phyloP scores from a whole-genome alignment of 495 filamentous ascomycete species.

The Aspergillus sparsus region DNA sequence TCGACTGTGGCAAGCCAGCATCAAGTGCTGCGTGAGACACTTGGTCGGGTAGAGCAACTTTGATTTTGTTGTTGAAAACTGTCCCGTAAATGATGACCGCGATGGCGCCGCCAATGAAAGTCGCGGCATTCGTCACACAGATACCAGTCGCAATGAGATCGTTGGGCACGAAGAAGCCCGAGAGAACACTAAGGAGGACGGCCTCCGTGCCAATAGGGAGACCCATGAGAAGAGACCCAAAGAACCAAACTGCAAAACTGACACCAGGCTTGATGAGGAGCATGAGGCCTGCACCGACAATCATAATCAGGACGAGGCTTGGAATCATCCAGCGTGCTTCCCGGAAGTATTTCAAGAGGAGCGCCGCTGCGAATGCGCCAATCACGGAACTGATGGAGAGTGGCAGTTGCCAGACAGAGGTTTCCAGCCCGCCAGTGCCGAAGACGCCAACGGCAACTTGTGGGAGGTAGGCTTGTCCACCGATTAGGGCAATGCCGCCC shows the following conservation, averaged over 20 bases:
- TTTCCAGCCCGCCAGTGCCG: background rate
- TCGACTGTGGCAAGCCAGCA: background rate
- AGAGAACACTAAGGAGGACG: background rate
- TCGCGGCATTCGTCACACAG: background rate
- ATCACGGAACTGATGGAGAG: background rate
- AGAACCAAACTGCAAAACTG: background rate
- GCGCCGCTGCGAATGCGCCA: background rate
- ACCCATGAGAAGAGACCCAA: background rate
- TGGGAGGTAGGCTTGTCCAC: background rate
- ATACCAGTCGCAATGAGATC: background rate
- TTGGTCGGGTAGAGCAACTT: background rate
- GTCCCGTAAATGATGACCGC: background rate
- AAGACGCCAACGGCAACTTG: background rate
- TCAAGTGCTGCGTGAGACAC: background rate
- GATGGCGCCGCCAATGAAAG: background rate
- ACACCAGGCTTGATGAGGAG: background rate
- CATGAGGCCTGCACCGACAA: background rate
- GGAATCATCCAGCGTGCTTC: background rate
- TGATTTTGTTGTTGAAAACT: background rate
- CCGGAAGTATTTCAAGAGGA: background rate
- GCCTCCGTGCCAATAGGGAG: background rate
- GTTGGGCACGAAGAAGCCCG: background rate
- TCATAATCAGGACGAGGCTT: background rate
- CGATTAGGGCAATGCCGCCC: background rate
- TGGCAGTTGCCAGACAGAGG: background rate